phyloP scores from a whole-genome alignment of 1,284 basidiomycete species.

The Ceratobasidium papillatum region DNA sequence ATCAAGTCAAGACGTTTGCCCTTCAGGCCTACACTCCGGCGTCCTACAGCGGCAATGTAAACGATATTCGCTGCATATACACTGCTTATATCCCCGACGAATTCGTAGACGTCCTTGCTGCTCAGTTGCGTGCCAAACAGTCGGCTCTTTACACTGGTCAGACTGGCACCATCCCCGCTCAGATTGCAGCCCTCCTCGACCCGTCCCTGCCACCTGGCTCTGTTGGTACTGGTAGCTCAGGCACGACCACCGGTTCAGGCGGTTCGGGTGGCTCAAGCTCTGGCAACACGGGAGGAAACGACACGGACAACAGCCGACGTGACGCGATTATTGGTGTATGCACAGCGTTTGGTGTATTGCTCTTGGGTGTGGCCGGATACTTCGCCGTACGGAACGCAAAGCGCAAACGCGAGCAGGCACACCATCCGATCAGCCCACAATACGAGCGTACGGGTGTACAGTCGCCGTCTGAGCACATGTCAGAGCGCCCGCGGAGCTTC shows the following conservation, averaged over 20 bases:
- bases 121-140: conserved; percentile 48
- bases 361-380: conserved; percentile 69
- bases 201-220: conserved; percentile 64
- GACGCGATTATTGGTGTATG: conserved; percentile 85
- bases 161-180: conserved; percentile 47
- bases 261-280: conserved; percentile 46
- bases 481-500: conserved; percentile 70
- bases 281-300: conserved; percentile 28
- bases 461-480: conserved; percentile 48
- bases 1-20: conserved; percentile 63
- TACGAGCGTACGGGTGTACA: conserved; percentile 52
- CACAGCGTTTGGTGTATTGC: conserved; percentile 73
- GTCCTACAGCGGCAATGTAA: conserved; percentile 61
- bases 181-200: conserved; percentile 69
- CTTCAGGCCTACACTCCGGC: conserved; percentile 67
- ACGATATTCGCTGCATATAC: conserved; percentile 65
- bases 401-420: conserved; percentile 66
- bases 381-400: conserved; percentile 68
- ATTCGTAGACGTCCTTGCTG: conserved; percentile 56
- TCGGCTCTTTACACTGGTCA: conserved; percentile 69
- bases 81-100: conserved; percentile 65
- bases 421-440: conserved; percentile 62
- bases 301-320: conserved; percentile 59
- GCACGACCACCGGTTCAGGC: conserved; percentile 43
- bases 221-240: conserved; percentile 51